Conservation (phyloP, 164 flowering plant genomes). For the Umbellularia californica region DNA sequence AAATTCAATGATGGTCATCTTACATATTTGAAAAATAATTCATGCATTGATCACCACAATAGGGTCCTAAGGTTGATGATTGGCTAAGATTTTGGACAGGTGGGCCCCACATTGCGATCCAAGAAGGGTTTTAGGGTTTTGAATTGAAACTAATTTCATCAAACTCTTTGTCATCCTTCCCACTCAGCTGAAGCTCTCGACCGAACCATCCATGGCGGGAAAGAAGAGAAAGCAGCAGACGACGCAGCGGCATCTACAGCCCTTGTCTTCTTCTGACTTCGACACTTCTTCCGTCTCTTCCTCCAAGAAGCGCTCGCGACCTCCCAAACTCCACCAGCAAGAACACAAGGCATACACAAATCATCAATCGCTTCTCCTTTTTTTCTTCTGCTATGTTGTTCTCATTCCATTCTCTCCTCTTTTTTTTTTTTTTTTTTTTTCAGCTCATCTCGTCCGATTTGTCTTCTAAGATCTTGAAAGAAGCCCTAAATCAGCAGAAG, state of each 20-base stretch:
- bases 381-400: background rate
- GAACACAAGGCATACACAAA: conserved; percentile 27
- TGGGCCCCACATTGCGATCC: too few relatives aligned
- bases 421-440: background rate
- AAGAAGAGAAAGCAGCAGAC: conserved; percentile 20
- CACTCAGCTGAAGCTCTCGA: background rate
- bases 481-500: conserved; percentile 72
- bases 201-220: conserved; percentile 22
- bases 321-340: conserved; percentile 47
- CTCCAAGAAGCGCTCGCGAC: conserved; percentile 37
- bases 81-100: too few relatives aligned
- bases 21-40: too few relatives aligned
- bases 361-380: background rate
- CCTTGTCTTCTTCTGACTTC: conserved; percentile 29
- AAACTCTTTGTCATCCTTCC: too few relatives aligned
- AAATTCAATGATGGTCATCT: too few relatives aligned
- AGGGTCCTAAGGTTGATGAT: too few relatives aligned
- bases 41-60: too few relatives aligned
- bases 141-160: too few relatives aligned
- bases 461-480: conserved; percentile 69
- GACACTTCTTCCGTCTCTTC: conserved; percentile 7
- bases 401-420: background rate
- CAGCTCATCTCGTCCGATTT: conserved; percentile 53
- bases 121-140: too few relatives aligned
- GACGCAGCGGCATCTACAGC: conserved; percentile 22